Conservation (phyloP, 2,329 filamentous ascomycete species). For the Calonectria crousiana region DNA sequence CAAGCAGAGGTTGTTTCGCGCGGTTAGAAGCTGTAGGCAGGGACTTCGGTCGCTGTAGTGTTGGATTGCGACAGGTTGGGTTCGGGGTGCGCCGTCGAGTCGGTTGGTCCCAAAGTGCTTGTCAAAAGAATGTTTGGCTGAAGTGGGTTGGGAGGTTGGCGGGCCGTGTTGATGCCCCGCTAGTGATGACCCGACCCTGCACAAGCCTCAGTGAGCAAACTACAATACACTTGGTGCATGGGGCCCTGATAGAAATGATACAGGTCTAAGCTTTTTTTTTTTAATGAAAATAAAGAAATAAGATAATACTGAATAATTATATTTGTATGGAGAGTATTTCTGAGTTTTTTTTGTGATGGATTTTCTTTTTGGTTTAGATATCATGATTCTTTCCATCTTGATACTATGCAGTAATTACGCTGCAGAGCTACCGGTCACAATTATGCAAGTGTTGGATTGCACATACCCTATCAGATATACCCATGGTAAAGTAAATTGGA, state of each 20-base stretch:
- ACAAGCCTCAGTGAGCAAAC: not conserved
- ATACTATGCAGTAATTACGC: too few species aligned
- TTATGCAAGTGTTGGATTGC: too few species aligned
- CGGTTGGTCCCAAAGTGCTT: not conserved
- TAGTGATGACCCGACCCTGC: not conserved
- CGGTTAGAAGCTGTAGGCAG: slow-evolving; percentile 4
- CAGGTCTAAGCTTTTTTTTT: too few species aligned
- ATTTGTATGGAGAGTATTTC: too few species aligned
- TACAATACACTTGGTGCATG: not conserved
- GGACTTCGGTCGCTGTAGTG: not conserved
- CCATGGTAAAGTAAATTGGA: not conserved
- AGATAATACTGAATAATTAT: too few species aligned
- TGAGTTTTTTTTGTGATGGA: too few species aligned
- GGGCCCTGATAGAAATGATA: not conserved
- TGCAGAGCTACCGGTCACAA: too few species aligned
- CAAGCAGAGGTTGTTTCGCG: not conserved
- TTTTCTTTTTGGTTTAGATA: too few species aligned
- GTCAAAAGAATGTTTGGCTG: not conserved
- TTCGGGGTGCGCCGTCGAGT: not conserved
- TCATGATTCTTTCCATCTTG: too few species aligned
- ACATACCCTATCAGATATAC: too few species aligned
- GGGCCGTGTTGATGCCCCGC: slow-evolving; percentile 1
- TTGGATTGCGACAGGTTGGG: not conserved
- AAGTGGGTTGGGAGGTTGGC: not conserved
- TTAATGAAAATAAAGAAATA: too few species aligned